Evolutionary conservation across 2,329 filamentous ascomycete species (phyloP), one percentile per base, ranked within the genome.

Genomic region (Neofusicoccum sp.): DNA sequence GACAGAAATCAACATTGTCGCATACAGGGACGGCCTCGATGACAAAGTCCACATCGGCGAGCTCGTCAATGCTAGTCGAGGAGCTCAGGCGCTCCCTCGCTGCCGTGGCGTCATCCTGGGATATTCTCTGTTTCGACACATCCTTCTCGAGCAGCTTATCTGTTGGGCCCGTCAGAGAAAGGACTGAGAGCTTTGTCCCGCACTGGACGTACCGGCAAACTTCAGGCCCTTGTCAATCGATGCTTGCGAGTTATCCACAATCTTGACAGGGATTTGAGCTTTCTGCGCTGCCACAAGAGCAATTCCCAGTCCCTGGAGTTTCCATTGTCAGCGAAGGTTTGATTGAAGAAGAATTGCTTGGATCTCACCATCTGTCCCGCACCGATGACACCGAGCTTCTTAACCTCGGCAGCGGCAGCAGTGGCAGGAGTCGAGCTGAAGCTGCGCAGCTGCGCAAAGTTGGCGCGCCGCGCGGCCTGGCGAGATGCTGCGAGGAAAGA

Each of bases 71-170:
- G 16, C 85, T 85, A 14, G 89, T 91, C 57, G 86, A 88, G 7
- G 90, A 78, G 0, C 78, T 83, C 63, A 99, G 80, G 31, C 89
- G 86, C 9, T 84, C 84, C 30, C 89, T 87, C 30, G 89, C 85
- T 51, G 86, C 82, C 66, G 91, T 85, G 20, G 95, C 91, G 66
- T 93, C 86, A 51, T 90, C 86, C 73, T 92, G 87, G 8, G 91
- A 91, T 65, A 98, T 86, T 63, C 90, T 87, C 63, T 91, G 84
- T 78, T 98, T 99, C 70, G 87, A 80, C 26, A 99, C 89, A 76
- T 98, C 92, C 76, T 97, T 99, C 65, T 89, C 87, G 5, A 99
- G 86, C 6, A 99, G 87, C 75, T 96, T 97, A 71, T 97, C 92
- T 91, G 70, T 5, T 2, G 26, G 24, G 2, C 4, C 20, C 12